These are phyloP conservation scores for Arthroderma sp. DNA, from an alignment of 2,329 filamentous ascomycete genomes.

Conservation along the genomic window DNA sequence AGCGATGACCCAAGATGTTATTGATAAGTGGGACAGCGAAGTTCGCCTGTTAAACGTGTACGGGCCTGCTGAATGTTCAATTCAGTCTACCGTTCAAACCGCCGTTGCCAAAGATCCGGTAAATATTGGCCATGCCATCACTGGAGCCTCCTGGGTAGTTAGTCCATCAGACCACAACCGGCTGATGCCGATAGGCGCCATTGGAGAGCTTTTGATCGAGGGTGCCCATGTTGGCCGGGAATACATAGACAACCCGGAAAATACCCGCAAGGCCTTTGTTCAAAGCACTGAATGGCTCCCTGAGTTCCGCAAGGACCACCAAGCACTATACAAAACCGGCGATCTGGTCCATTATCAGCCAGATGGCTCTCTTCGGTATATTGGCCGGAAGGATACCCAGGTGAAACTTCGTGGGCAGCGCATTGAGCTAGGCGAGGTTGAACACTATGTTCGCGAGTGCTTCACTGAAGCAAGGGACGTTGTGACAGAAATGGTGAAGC, in stretches of 20 bases:
- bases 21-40: conserved; percentile 19
- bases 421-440: conserved; percentile 75
- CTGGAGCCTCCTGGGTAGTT: conserved; percentile 18
- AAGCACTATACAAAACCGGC: conserved; percentile 18
- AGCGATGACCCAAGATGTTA: conserved; percentile 15
- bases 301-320: neutral
- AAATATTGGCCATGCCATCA: conserved; percentile 12
- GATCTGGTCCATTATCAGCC: conserved; percentile 21
- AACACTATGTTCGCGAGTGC: conserved; percentile 45
- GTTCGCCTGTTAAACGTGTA: conserved; percentile 30
- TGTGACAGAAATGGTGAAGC: conserved; percentile 7
- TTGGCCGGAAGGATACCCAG: conserved; percentile 38
- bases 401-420: conserved; percentile 76
- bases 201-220: conserved; percentile 32
- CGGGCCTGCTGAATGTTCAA: conserved; percentile 12
- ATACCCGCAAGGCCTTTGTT: conserved; percentile 40
- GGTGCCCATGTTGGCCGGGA: conserved; percentile 28
- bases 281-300: conserved; percentile 22
- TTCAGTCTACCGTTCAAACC: conserved; percentile 3
- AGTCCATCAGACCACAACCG: conserved; percentile 14
- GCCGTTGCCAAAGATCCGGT: conserved; percentile 1
- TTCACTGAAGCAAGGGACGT: conserved; percentile 4
- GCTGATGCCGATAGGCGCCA: conserved; percentile 26
- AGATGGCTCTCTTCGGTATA: conserved; percentile 13
- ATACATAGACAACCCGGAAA: conserved; percentile 22